Evolutionary conservation across 495 filamentous ascomycete genomes (phyloP).

Genomic region (Cetradonia linearis): DNA sequence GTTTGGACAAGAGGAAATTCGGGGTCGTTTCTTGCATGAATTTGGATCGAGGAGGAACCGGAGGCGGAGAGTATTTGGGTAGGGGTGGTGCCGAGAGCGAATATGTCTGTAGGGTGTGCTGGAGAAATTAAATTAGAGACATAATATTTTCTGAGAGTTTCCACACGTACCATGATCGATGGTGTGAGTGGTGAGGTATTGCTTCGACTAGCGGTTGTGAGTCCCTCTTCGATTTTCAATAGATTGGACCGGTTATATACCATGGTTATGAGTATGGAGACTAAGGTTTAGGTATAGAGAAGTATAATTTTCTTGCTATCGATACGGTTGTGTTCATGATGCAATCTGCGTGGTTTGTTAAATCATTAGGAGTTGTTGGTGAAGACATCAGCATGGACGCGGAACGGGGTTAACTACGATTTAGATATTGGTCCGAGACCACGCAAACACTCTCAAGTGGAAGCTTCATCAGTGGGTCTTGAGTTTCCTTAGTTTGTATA

Average conservation of each 20-base stretch:
- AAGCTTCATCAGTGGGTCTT: not conserved
- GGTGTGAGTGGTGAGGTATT: slow-evolving; percentile 88
- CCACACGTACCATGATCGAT: slow-evolving; percentile 60
- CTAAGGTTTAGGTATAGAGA: not conserved
- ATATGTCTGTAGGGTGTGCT: slow-evolving; percentile 82
- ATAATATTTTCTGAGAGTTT: not conserved
- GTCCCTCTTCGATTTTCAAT: no score
- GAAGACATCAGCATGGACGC: no score
- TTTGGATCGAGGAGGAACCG: slow-evolving; percentile 65
- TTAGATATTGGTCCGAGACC: not conserved
- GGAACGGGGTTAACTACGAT: no score
- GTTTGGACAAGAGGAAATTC: slow-evolving; percentile 69
- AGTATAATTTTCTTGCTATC: not conserved
- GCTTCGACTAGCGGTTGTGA: slow-evolving; percentile 63
- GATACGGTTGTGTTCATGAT: not conserved
- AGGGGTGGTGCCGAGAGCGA: slow-evolving; percentile 72
- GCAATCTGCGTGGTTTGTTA: not conserved
- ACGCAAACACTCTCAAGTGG: not conserved
- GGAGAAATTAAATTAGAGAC: slow-evolving; percentile 11
- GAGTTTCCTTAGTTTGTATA: not conserved
- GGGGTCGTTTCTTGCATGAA: slow-evolving; percentile 60
- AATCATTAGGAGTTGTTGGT: not conserved
- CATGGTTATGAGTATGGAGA: not conserved
- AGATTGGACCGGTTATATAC: not conserved
- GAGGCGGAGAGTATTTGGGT: slow-evolving; percentile 69